Base-by-base conservation (phyloP, 2,329 filamentous ascomycete genomes). In the Trichoderma asperellum region DNA sequence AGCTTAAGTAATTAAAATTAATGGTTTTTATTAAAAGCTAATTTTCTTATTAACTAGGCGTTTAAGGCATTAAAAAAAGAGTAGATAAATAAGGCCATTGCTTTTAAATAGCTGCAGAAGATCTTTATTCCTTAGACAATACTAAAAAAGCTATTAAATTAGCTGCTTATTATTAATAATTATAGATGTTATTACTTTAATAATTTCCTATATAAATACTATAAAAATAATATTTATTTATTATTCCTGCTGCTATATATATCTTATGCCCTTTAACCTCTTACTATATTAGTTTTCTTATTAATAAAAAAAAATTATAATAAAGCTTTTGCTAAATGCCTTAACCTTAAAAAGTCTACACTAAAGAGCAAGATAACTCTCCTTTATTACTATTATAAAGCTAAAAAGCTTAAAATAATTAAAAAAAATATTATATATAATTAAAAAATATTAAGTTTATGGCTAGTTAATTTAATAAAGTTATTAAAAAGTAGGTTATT, bases 161-260 rank as follows among this genome's bases (percentile, higher is more conserved):
- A 53, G 4, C 21, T 72, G 7, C n/a, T 72, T 24, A 69, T 72
- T 55, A 5, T 69, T 55, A 57, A 72, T 12, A 32, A 37, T 40
- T 61, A 72, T 18, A 27, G 53, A 40, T 71, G 67, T 34, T 56
- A 72, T 35, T 53, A 7, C 29, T 71, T n/a, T 12, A 43, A 63
- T n/a, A 21, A 72, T 60, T 71, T 72, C 34, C 7, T 71, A 18
- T 70, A 64, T 0, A 18, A 69, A 65, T 71, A 29, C 35, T 71
- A 49, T 67, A 18, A 29, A 16, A 67, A 67, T 49, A 16, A 67
- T 47, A 67, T 67, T 29, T 53, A 53, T 53, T 53, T 53, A 29
- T 27, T 53, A 16, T 53, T 18, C 4, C 21, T 53, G 27, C 49
- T 29, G 2, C 24, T 14, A 29, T 14, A 53, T 8, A 53, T 2